Percentiles rank a stretch among this genome's conserved stretches.
These are phyloP conservation scores for Rhodotorula sp. DNA, from an alignment of 1,284 basidiomycete species.

Conservation along the genomic window DNA sequence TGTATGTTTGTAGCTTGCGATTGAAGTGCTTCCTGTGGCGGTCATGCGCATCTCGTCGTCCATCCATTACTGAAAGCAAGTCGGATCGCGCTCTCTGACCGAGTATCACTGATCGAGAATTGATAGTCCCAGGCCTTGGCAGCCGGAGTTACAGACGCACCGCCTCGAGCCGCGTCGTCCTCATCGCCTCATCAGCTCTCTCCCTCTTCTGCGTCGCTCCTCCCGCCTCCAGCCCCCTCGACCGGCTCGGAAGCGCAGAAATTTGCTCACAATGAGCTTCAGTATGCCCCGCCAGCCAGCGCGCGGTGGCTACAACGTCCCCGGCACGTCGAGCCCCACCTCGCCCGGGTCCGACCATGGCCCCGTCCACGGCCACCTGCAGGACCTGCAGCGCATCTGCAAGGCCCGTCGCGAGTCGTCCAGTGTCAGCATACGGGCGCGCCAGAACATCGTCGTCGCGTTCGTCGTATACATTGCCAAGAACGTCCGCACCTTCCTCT, in stretches of 20 bases:
- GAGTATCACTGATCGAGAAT: too few species aligned
- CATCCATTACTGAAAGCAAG: too few species aligned
- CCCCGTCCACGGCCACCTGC: background rate
- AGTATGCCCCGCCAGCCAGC: background rate
- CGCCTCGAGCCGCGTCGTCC: background rate
- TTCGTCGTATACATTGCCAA: slow-evolving; percentile 7
- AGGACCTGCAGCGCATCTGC: slow-evolving; percentile 5
- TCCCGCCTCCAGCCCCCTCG: background rate
- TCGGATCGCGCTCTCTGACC: too few species aligned
- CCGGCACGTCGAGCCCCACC: background rate
- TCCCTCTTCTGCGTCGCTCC: background rate
- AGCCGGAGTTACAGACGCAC: too few species aligned
- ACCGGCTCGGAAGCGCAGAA: background rate
- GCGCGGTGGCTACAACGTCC: background rate
- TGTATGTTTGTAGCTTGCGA: background rate
- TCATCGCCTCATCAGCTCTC: background rate
- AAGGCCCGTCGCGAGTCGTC: background rate
- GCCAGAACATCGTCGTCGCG: slow-evolving; percentile 1
- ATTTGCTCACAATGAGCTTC: background rate
- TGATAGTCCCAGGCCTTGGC: too few species aligned
- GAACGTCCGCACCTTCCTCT: background rate
- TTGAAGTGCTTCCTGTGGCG: too few species aligned
- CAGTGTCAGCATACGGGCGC: background rate
- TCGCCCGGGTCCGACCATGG: background rate
- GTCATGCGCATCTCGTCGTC: background rate